Base-by-base conservation (phyloP, 225 moss, liverwort and hornwort genomes). In the Anthoceros angustus region DNA sequence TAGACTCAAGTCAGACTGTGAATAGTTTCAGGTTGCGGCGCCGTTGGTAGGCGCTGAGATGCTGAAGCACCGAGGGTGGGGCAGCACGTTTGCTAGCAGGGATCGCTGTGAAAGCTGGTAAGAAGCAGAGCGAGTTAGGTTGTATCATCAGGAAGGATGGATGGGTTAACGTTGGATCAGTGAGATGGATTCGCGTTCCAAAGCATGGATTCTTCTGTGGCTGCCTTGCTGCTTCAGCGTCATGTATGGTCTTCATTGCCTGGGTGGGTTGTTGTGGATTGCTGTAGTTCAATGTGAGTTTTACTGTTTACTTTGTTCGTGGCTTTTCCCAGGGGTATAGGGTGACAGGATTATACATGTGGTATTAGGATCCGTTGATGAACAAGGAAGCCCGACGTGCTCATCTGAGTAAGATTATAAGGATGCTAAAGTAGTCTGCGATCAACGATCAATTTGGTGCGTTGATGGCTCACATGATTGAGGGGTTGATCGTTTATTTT, bases 181-280 rank as follows among this genome's bases (percentile, higher is more conserved):
- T n/a, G n/a, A n/a, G n/a, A n/a, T n/a, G n/a, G n/a, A n/a, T n/a
- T n/a, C n/a, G n/a, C n/a, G 79, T 95, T 88, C 40, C 90, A 88
- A 64, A 88, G 91, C 43, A 90, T 90, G 67, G 94, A 95, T 86
- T 95, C 94, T 43, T 95, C 90, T n/a, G 76, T 91, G 41, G 94
- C 94, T 71, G 88, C 90, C 69, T 73, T 91, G 78, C 74, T 95
- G 43, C 86, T 95, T 63, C 77, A 91, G 82, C 88, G 90, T 72
- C 90, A 86, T 89, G 93, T 86, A 21, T 40, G 7, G 23, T 5
- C 25, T 25, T 4, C n/a, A 61, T n/a, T 41, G 20, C 26, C 39
- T 4, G 40, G 32, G 0, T 11, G n/a, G n/a, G n/a, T n/a, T n/a
- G n/a, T n/a, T n/a, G 41, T 70, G 15, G 24, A 66, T 12, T 18